Base-by-base conservation (phyloP, 805 yeast genomes). In the Pichia cephalocereana region DNA sequence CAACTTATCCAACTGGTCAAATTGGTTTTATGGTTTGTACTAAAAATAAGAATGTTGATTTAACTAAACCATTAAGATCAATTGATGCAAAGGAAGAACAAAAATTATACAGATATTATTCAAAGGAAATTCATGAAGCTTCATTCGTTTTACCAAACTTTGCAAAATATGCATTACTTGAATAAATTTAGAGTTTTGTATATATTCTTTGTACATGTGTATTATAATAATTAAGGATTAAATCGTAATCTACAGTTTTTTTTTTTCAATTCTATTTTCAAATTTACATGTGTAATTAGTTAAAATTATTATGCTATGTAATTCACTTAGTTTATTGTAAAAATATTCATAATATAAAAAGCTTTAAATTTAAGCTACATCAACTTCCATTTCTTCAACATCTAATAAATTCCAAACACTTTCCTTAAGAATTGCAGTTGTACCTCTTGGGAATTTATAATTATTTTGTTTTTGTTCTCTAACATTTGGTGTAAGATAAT, bases 1-100 rank as follows among this genome's bases (percentile, higher is more conserved):
- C 99, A 63, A 90, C 98, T 50, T 91, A 91, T 64, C 96, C 99
- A 54, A 82, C 96, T 18, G 99, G 99, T 55, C 95, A 89, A 67
- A 84, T 91, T 62, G 99, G 98, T n/a, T 87, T 93, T 71, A 87
- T 91, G 96, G 90, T 91, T 52, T 90, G 97, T 68, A 77, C 83
- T 54, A 91, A 89, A 72, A 84, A 86, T 62, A 64, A 77, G 15
- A 57, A 67, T 27, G 80, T 82, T 44, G 72, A 83, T 54, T 84
- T 91, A 50, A 74, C 69, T 59, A 72, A 67, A 55, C 96, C 98
- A 44, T 55, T 77, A 53, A 80, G 96, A 67, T 70, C 74, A 32
- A 69, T 85, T 66, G 65, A 79, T 46, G 76, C 71, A 41, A 82
- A 75, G 50, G 76, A 78, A 53, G 95, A 86, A 63, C 68, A 63